Evolutionary conservation across 805 yeast genomes (phyloP), one percentile per base, ranked within the genome.

Genomic region (Cyberlindnera suaveolens): DNA sequence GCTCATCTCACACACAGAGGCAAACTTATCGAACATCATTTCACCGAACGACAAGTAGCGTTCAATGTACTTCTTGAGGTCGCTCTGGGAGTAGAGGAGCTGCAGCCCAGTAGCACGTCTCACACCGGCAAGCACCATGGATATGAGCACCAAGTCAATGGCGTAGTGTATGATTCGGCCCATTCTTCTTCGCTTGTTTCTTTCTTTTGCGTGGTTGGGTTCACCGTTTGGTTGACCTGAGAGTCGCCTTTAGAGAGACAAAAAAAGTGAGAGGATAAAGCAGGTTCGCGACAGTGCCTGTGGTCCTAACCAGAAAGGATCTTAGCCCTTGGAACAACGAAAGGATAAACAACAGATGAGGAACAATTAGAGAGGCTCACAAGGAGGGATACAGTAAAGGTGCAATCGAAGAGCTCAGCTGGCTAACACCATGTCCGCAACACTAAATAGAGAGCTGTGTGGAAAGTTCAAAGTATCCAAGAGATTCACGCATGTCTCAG

Each of bases 111-210:
- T 85, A 48, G 85, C 80, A 48, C 88, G 75, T 60, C 87, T 83
- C 41, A 90, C 74, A 3, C 96, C 96, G 0, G 97, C 96, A 36
- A 91, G 67, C 13, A 90, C 70, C 60, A 93, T 78, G 3, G 96
- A 85, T 8, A 87, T 67, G 45, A 90, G 68, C 3, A 90, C 77
- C 49, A 89, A 72, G 58, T 90, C 97, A 43, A 88, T 56, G 0
- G 91, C 76, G 53, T 78, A 77, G 63, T 88, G 96, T 10, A 84
- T 61, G 43, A 82, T 51, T 60, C 71, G 77, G 3, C 89, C 88
- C 40, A 38, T 38, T 31, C 13, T 23, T 10, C 27, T 23, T 10
- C 3, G 13, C 11, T 23, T 23, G 2, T 23, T 23, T 8, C 27
- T 23, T 23, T 23, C 11, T 23, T 23, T 23, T 10, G 7, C 4